Conservation (phyloP, 108 stramenopile genomes). For the Skeletonema potamos region DNA sequence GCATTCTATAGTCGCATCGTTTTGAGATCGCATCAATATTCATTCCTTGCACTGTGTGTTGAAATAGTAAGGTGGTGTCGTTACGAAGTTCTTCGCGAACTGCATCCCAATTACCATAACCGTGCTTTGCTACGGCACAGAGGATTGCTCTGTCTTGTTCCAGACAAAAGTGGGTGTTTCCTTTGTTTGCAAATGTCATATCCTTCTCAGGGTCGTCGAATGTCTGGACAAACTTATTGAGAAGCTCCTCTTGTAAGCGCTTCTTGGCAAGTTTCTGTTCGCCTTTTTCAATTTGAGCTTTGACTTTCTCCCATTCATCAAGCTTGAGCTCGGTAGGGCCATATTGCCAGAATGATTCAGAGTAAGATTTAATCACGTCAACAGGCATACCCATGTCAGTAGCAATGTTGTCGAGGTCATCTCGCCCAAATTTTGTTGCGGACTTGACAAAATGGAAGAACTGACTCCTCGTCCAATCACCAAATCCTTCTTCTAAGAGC, state of each 20-base stretch:
- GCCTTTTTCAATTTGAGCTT: slow-evolving; percentile 77
- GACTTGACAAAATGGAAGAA: slow-evolving; percentile 93
- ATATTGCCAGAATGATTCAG: slow-evolving; percentile 84
- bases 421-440: slow-evolving; percentile 88
- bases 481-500: slow-evolving; percentile 92
- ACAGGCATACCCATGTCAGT: slow-evolving; percentile 87
- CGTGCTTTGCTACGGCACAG: slow-evolving; percentile 81
- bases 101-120: slow-evolving; percentile 88
- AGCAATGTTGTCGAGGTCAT: slow-evolving; percentile 78
- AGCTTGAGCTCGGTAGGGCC: slow-evolving; percentile 74
- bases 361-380: slow-evolving; percentile 83
- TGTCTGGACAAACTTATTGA: slow-evolving; percentile 75
- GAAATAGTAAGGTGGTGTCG: slow-evolving; percentile 72
- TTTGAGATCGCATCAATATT: slow-evolving; percentile 81
- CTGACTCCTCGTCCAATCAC: slow-evolving; percentile 89
- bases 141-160: slow-evolving; percentile 90
- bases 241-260: slow-evolving; percentile 58
- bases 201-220: slow-evolving; percentile 84
- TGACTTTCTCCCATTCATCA: slow-evolving; percentile 82
- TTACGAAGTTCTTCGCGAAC: slow-evolving; percentile 75
- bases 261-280: slow-evolving; percentile 85
- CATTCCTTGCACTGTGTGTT: slow-evolving; percentile 89
- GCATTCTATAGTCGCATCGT: slow-evolving; percentile 86
- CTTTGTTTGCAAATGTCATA: slow-evolving; percentile 90
- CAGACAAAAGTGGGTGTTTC: slow-evolving; percentile 80